Base-by-base conservation (phyloP, 805 yeast species). In the Barnettozyma salicaria region DNA sequence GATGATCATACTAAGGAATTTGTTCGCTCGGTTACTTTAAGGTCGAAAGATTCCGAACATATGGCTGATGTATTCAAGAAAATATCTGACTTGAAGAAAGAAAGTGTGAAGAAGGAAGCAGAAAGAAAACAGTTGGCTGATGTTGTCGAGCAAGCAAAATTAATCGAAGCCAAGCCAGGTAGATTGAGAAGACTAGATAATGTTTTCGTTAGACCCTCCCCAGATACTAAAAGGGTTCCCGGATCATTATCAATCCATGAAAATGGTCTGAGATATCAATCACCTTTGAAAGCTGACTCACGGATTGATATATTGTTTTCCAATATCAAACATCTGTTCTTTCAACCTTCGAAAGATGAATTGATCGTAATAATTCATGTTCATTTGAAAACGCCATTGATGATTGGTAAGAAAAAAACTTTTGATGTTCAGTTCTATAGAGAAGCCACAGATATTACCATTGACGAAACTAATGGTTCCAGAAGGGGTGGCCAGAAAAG, bases 341-440 rank as follows among this genome's bases (percentile, higher is more conserved):
- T 88, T 72, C 97, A 92, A 65, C 94, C 98, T 6, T 86, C 92
- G 56, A 89, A 89, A 55, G 95, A 92, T 46, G 98, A 92, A 62
- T 69, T 92, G 56, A 78, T 90, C 55, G 97, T 90, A 30, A 68
- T 92, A 30, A 84, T 92, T 44, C 98, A 92, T 62, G 80, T 89
- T 55, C 96, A 89, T 62, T 72, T 92, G 60, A 88, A 87, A 59
- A 80, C 80, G 30, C 98, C 97, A 19, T 80, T 92, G 41, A 81
- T 92, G 76, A 82, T 92, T 58, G 97, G 97, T 44, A 92, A 92
- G 66, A 82, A 85, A 66, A 92, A 92, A 64, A 87, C 96, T 0
- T 81, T 80, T 60, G 97, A 92, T 53, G 86, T 92, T 32, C 98
- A 92, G 65, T 88, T 92, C 58, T 92, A 89, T 67, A 73, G 97